Base-by-base conservation (phyloP, 2,329 filamentous ascomycete genomes). In the Phialocephala subalpina region DNA sequence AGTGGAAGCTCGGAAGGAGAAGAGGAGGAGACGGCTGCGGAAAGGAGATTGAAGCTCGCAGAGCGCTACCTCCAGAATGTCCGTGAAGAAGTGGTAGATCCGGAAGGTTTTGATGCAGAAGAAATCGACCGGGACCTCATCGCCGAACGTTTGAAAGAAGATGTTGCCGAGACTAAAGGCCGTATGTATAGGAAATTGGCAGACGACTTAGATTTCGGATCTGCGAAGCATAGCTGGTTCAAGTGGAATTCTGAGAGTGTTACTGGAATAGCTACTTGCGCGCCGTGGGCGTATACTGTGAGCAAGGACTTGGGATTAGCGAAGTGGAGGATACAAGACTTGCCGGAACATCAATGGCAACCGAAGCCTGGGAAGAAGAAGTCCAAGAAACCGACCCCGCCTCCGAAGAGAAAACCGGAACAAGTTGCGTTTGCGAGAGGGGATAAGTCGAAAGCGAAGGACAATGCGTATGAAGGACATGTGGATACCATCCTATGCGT, bases 11-110 rank as follows among this genome's bases (percentile, higher is more conserved):
- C 90, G 1, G 91, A 91, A n/a, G 88, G 88, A 59, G 65, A 65
- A n/a, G 72, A 93, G 68, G 88, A 87, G 69, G 95, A 98, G 82
- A 98, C 96, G 25, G 94, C 92, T 1, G 94, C 93, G 40, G 94
- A 97, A 77, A 90, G 93, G 78, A 87, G 96, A 73, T 81, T 97
- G 74, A 89, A 93, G 70, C 86, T 99, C 33, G 96, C 96, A 35
- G 93, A 98, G 81, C 89, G 92, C 74, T 98, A 99, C 78, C 86
- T 99, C 62, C 91, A 97, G 62, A 97, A 97, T 77, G 89, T 97
- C 68, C 89, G 91, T 74, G 87, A 92, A 74, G 92, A 97, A 72
- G 90, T 94, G 72, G 90, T 92, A 69, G 91, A 97, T 73, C 91
- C 93, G 70, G 86, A 86, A 61, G 96, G 94, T 45, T 99, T 98